These are phyloP conservation scores for Cucurbita moschata DNA, from an alignment of 306 rosid genomes.

Conservation along the genomic window DNA sequence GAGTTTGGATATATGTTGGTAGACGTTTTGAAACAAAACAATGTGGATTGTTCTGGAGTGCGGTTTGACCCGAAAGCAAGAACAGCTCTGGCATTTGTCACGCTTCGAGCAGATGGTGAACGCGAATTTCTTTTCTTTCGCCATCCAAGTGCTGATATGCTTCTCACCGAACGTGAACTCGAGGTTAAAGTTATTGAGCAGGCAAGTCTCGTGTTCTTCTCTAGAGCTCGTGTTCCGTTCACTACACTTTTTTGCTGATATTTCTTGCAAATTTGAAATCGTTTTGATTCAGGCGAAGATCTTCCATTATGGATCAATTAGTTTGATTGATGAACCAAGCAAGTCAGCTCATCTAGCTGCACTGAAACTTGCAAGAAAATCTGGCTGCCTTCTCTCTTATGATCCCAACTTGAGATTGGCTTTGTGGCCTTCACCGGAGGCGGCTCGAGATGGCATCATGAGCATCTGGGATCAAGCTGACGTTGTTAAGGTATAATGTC, in stretches of 20 bases:
- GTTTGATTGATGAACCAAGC: conserved; percentile 82
- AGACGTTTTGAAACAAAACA: conserved; percentile 50
- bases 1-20: conserved; percentile 75
- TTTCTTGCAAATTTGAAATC: no score
- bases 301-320: conserved; percentile 89
- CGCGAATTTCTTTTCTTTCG: conserved; percentile 84
- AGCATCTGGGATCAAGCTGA: conserved; percentile 78
- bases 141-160: conserved; percentile 95
- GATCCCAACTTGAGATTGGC: conserved; percentile 88
- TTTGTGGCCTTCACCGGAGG: conserved; percentile 71
- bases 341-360: conserved; percentile 79
- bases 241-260: not conserved
- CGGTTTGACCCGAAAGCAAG: conserved; percentile 68
- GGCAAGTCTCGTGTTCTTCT: conserved; percentile 21
- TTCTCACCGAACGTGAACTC: conserved; percentile 67
- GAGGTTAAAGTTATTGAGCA: conserved; percentile 41
- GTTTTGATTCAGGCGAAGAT: conserved; percentile 38
- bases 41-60: conserved; percentile 58
- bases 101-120: conserved; percentile 82
- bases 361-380: conserved; percentile 52
- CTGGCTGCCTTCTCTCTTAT: conserved; percentile 74
- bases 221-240: not conserved
- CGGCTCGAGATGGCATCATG: conserved; percentile 63
- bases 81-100: conserved; percentile 80
- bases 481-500: conserved; percentile 51